These are phyloP conservation scores for Saccharomycopsis phalli DNA, from an alignment of 1,139 yeast genomes.

Conservation along the genomic window DNA sequence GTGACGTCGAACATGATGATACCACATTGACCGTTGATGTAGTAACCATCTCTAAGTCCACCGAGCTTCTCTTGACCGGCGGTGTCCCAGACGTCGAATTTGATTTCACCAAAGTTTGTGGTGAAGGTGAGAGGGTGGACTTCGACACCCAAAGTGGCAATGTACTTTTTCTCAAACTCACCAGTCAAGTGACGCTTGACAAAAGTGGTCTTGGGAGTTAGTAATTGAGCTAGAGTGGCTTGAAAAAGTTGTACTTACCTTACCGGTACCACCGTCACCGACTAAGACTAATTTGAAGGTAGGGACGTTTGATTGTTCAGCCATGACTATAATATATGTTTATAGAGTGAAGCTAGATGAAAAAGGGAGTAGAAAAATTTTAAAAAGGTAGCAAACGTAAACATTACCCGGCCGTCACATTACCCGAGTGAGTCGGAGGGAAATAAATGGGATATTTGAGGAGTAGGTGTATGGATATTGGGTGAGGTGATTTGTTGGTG, in stretches of 20 bases:
- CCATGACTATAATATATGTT: constrained; percentile 33
- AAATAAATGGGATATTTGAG: no score
- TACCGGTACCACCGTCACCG: constrained; percentile 99
- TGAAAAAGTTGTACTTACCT: constrained; percentile 36
- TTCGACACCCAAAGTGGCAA: constrained; percentile 98
- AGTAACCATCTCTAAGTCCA: constrained; percentile 98
- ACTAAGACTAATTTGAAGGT: constrained; percentile 96
- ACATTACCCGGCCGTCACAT: background rate
- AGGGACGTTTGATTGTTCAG: constrained; percentile 70
- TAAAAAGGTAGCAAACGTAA: background rate
- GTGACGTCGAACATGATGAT: constrained; percentile 99
- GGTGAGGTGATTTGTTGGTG: no score
- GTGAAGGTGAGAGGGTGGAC: constrained; percentile 97
- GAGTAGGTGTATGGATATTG: no score
- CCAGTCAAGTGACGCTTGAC: constrained; percentile 99
- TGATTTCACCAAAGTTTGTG: constrained; percentile 98
- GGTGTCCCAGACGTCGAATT: constrained; percentile 99
- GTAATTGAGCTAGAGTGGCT: background rate
- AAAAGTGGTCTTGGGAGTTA: constrained; percentile 85
- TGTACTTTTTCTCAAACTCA: constrained; percentile 98
- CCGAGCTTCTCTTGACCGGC: constrained; percentile 99
- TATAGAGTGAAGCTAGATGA: no score
- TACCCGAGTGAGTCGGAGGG: background rate
- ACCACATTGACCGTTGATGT: constrained; percentile 99
- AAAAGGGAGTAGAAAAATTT: background rate